Base-by-base conservation (phyloP, 2,329 filamentous ascomycete genomes). In the Fusarium torulosum region DNA sequence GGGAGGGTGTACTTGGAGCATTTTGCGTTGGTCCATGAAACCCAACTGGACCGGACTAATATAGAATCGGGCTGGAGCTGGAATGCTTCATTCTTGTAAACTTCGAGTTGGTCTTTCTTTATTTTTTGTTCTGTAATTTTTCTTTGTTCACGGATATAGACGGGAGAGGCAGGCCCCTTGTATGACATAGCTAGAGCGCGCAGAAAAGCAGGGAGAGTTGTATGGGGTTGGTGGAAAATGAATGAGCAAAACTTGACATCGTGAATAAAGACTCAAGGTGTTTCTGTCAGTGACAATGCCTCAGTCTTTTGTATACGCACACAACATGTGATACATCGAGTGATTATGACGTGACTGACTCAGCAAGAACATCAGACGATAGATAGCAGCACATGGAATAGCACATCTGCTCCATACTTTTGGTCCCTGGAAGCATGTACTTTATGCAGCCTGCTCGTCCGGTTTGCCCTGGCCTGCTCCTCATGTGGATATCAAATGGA, bases 1-100 rank as follows among this genome's bases (percentile, higher is more conserved):
- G 66, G 66, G 67, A 69, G 61, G 70, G 71, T 74, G 71, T 73
- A 71, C 69, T 72, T 71, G 72, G 69, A 74, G 72, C 70, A 72
- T 69, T 73, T 50, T 72, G 68, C 53, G 67, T 71, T 61, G 70
- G 69, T 53, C 57, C 67, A 61, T 61, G 59, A 67, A 67, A 70
- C 62, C 69, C 66, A 61, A 60, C 67, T 72, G 65, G 72, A 69
- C 67, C 72, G 69, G 71, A 72, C 54, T 73, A 71, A 74, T 74
- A 74, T 72, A 63, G 65, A 73, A 64, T 74, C 66, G 57, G 69
- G 61, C 70, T 67, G 67, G 67, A 64, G 70, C 56, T 70, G 58
- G 70, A 61, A 64, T 65, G 61, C 59, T 67, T 72, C 61, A 52
- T 52, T 63, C 10, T 62, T 70, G 68, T 67, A 72, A 63, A 61